A percentile compares a stretch with the other conserved stretches of the same genome.
Conservation (phyloP, 208 protist species). For the Trypanosoma mega region DNA sequence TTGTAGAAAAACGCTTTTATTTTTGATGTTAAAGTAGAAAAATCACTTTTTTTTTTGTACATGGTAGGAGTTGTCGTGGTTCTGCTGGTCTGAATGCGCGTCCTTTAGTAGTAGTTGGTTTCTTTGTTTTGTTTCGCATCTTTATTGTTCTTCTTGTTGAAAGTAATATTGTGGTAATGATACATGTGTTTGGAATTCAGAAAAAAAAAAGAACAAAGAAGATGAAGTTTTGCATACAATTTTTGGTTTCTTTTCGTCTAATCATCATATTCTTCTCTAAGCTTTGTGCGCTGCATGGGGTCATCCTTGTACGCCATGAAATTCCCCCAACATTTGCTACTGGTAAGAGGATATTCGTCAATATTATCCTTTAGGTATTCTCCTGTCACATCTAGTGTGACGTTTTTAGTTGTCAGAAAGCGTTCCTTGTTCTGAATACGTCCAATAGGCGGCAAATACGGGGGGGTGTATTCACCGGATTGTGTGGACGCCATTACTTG, state of each 20-base stretch:
- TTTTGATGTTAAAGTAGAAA: too few relatives aligned
- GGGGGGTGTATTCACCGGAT: constrained; percentile 35
- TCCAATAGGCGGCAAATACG: constrained; percentile 57
- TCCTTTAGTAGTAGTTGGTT: too few relatives aligned
- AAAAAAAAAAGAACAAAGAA: constrained; percentile 5
- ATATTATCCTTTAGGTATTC: constrained; percentile 53
- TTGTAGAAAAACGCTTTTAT: too few relatives aligned
- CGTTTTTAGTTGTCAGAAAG: constrained; percentile 76
- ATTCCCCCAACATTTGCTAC: constrained; percentile 49
- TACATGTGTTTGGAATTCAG: constrained; percentile 7
- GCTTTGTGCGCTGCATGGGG: constrained; percentile 74
- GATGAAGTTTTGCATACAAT: not conserved
- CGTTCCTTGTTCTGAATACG: constrained; percentile 57
- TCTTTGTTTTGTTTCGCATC: too few relatives aligned
- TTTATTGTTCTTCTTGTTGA: too few relatives aligned
- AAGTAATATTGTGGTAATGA: too few relatives aligned
- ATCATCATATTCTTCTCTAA: constrained; percentile 51
- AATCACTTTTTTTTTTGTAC: too few relatives aligned
- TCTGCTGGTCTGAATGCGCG: too few relatives aligned
- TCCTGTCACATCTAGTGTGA: constrained; percentile 75
- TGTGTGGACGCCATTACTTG: constrained; percentile 4
- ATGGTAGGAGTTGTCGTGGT: too few relatives aligned
- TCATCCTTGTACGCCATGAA: constrained; percentile 65
- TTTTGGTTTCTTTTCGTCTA: not conserved
- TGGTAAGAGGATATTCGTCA: constrained; percentile 68